Conservation (phyloP, 2,329 filamentous ascomycete species). For the Cadophora sp. region DNA sequence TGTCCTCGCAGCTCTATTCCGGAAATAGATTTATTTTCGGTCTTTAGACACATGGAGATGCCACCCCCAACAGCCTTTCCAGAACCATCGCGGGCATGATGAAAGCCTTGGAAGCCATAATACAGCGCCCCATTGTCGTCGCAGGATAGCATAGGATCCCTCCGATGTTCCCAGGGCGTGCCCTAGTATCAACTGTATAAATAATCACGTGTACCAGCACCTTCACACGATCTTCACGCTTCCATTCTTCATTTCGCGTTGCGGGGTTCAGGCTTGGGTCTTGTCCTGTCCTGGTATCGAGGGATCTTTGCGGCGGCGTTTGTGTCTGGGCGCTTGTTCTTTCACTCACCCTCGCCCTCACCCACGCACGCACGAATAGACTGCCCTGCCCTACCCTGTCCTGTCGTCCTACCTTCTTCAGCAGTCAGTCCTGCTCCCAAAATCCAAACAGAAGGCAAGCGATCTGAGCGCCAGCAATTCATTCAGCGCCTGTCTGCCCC, state of each 20-base stretch:
- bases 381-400: background rate
- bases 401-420: background rate
- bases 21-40: conserved; percentile 23
- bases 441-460: conserved; percentile 7
- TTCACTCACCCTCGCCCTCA: background rate
- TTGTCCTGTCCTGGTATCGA: conserved; percentile 26
- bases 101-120: background rate
- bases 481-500: conserved; percentile 18
- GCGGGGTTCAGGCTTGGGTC: conserved; percentile 27
- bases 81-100: no score
- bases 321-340: conserved; percentile 34
- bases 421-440: background rate
- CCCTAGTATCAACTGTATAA: background rate
- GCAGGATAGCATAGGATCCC: background rate
- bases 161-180: no score
- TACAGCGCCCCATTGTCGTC: conserved; percentile 10
- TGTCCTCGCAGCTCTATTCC: conserved; percentile 11
- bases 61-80: background rate
- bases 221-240: background rate
- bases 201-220: background rate
- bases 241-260: conserved; percentile 15
- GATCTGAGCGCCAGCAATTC: conserved; percentile 35
- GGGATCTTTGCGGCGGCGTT: conserved; percentile 27
- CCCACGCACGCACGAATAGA: background rate
- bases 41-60: conserved; percentile 11